Percentiles rank a stretch among this genome's conserved stretches.
Conservation (phyloP, 257 asterid genomes). For the Nicotiana undulata region DNA sequence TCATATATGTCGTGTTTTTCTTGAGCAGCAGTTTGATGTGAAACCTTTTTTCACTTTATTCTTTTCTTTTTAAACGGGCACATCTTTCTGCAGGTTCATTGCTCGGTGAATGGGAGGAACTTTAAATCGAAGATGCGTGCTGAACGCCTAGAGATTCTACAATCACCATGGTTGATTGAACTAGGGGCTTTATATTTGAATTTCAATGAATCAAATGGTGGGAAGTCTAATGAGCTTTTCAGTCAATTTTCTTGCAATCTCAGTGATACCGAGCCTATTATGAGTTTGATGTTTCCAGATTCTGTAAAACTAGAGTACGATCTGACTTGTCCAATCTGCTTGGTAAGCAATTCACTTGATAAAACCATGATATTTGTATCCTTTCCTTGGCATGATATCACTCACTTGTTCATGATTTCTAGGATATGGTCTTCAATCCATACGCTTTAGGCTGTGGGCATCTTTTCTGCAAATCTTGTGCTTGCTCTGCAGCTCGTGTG, state of each 20-base stretch:
- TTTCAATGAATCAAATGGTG: slow-evolving; percentile 30
- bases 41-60: neutral
- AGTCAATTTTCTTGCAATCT: slow-evolving; percentile 50
- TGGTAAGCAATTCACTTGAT: slow-evolving; percentile 38
- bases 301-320: slow-evolving; percentile 49
- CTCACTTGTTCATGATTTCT: neutral
- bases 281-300: slow-evolving; percentile 60
- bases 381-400: neutral
- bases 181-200: slow-evolving; percentile 71
- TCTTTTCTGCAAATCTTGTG: slow-evolving; percentile 72
- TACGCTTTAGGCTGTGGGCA: slow-evolving; percentile 80
- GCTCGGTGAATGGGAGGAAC: slow-evolving; percentile 64
- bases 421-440: slow-evolving; percentile 74
- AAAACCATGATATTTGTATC: neutral
- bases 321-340: slow-evolving; percentile 78
- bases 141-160: slow-evolving; percentile 63
- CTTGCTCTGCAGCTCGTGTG: slow-evolving; percentile 77
- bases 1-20: neutral
- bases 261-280: slow-evolving; percentile 31
- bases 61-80: neutral
- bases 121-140: slow-evolving; percentile 65
- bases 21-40: neutral
- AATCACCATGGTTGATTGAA: slow-evolving; percentile 80
- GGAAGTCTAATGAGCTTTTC: slow-evolving; percentile 20
- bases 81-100: slow-evolving; percentile 45